phyloP scores from a whole-genome alignment of 805 yeast species.

The Jamesozyma jinghongensis region DNA sequence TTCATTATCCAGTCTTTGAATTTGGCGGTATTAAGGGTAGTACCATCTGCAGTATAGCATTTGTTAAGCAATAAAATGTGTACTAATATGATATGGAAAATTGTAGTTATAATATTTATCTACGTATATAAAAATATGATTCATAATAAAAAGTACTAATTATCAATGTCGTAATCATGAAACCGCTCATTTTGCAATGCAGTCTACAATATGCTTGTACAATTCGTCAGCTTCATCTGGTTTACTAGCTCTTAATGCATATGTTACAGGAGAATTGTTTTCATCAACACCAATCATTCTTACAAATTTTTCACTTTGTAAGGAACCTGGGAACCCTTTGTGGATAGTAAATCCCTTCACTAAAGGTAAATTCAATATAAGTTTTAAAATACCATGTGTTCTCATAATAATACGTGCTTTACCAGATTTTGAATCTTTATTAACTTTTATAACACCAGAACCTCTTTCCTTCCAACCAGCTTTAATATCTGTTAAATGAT shows the following conservation, averaged over 20 bases:
- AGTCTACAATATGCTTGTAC: constrained; percentile 31
- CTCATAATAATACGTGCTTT: constrained; percentile 79
- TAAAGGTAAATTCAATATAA: constrained; percentile 69
- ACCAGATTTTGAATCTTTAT: constrained; percentile 33
- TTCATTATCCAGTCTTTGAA: constrained; percentile 71
- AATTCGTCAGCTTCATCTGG: constrained; percentile 52
- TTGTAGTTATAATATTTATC: constrained; percentile 4
- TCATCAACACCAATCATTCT: constrained; percentile 63
- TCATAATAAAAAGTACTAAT: too few relatives aligned
- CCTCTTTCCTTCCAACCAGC: constrained; percentile 97
- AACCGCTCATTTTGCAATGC: constrained; percentile 10
- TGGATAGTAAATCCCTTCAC: constrained; percentile 50
- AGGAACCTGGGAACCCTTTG: constrained; percentile 80
- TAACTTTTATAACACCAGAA: constrained; percentile 76
- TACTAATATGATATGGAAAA: constrained; percentile 5
- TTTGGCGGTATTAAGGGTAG: constrained; percentile 89
- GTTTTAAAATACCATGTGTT: constrained; percentile 74
- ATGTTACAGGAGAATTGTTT: constrained; percentile 64
- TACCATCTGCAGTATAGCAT: constrained; percentile 81
- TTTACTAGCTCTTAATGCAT: constrained; percentile 64
- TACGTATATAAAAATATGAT: too few relatives aligned
- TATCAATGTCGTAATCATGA: too few relatives aligned
- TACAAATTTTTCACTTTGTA: constrained; percentile 74
- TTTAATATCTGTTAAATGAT: constrained; percentile 54
- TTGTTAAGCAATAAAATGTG: constrained; percentile 37